A percentile compares a stretch with the other conserved stretches of the same genome.
Conservation (phyloP, 257 asterid genomes). For the Plantago ovata region DNA sequence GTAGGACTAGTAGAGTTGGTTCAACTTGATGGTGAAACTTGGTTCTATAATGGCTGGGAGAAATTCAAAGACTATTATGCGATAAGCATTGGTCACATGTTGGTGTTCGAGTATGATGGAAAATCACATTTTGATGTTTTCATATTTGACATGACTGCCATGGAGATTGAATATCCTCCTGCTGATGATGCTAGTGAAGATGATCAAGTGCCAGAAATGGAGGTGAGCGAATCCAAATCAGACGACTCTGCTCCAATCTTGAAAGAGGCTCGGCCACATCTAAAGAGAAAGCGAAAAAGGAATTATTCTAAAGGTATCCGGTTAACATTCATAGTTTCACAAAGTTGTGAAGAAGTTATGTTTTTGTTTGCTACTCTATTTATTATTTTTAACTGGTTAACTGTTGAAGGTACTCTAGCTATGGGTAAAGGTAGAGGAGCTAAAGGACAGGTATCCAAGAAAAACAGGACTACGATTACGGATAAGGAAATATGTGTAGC, state of each 20-base stretch:
- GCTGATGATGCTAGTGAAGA: not conserved
- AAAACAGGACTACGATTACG: not conserved
- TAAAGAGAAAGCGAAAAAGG: not conserved
- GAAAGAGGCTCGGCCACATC: not conserved
- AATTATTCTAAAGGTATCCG: not conserved
- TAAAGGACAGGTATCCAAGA: not conserved
- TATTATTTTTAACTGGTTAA: not conserved
- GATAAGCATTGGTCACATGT: constrained; percentile 8
- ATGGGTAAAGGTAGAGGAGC: not conserved
- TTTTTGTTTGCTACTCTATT: not conserved
- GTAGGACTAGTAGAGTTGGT: constrained; percentile 24
- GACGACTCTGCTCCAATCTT: constrained; percentile 8
- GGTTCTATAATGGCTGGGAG: constrained; percentile 28
- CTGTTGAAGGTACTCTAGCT: not conserved
- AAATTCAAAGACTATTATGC: constrained; percentile 28
- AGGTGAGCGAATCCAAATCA: not conserved
- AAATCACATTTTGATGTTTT: constrained; percentile 24
- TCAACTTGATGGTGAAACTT: constrained; percentile 16
- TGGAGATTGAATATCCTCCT: constrained; percentile 32
- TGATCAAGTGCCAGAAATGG: not conserved
- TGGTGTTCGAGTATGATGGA: constrained; percentile 24
- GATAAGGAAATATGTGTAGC: not conserved
- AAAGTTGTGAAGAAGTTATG: not conserved
- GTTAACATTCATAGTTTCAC: not conserved
- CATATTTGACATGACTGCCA: constrained; percentile 25